Evolutionary conservation across 192 early-diverging fungal species (phyloP), one percentile per base, ranked within the genome.

Genomic region (Backusella tarrabulga): DNA sequence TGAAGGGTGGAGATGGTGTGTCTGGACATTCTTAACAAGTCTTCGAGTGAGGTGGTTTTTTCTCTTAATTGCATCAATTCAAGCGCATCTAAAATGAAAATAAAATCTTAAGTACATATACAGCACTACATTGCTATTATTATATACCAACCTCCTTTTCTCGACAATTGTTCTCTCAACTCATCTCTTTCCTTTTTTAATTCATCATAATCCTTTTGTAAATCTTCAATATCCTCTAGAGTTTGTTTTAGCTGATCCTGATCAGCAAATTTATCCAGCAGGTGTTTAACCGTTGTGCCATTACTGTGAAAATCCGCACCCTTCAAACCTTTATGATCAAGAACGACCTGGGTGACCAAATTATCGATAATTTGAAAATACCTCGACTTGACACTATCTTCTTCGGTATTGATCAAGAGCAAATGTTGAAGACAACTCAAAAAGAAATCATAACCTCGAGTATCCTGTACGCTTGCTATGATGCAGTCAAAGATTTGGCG

Each of bases 301-400:
- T 50, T 50, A 50, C 19, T 50, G 17, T 19, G 15, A n/a, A 50
- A 50, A 50, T 50, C 46, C 6, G 46, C 19, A 85, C 91, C 90
- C 5, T 71, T 44, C 14, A 84, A 76, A 0, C 85, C 86, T 68
- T 89, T 88, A 29, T 91, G 86, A 73, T 95, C 93, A 71, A 93
- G 86, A 21, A 95, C 93, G 7, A 95, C 88, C 69, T 95, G 91
- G 1, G 92, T 90, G 29, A 93, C 86, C n/a, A 93, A 85, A 42
- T 90, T 86, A 77, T 95, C 92, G 56, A 95, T 88, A 15, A 95
- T 84, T 75, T 93, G 93, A 75, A 92, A 91, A 78, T 95, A 95
- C 19, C 91, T 86, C 52, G 84, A 82, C 83, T 84, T 87, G 32
- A 87, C 83, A 34, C 87, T 86, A 12, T 85, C 88, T 79, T 92